Conservation (phyloP, 1,284 basidiomycete genomes). For the Puccinia coronata region DNA sequence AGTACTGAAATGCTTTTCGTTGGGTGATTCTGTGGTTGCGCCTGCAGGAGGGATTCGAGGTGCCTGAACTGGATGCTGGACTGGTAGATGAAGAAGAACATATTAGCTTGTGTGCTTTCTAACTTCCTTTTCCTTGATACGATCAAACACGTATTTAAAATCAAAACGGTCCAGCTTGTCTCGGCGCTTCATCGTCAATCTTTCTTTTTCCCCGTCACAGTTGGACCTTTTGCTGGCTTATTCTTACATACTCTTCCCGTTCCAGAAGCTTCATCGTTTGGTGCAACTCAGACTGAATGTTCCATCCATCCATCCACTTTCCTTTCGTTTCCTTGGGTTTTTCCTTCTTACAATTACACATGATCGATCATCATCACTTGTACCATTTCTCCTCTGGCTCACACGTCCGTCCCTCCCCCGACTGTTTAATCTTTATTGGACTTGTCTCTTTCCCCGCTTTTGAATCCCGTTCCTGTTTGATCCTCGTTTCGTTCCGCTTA, state of each 20-base stretch:
- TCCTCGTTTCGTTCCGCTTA: too few relatives aligned
- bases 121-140: neutral
- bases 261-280: neutral
- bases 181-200: neutral
- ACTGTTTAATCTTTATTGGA: too few relatives aligned
- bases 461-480: too few relatives aligned
- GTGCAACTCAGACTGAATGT: neutral
- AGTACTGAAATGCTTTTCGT: neutral
- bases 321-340: neutral
- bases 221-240: neutral
- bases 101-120: conserved; percentile 1
- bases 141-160: neutral
- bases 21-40: neutral
- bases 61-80: conserved; percentile 37
- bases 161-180: neutral
- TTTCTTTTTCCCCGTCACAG: neutral
- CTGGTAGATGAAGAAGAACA: conserved; percentile 47
- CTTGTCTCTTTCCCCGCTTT: too few relatives aligned
- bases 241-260: neutral
- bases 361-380: neutral
- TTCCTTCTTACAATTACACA: neutral
- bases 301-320: neutral
- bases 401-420: too few relatives aligned
- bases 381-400: neutral
- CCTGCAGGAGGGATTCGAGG: conserved; percentile 46